Conservation (phyloP, 495 filamentous ascomycete species). For the Podospora comata region DNA sequence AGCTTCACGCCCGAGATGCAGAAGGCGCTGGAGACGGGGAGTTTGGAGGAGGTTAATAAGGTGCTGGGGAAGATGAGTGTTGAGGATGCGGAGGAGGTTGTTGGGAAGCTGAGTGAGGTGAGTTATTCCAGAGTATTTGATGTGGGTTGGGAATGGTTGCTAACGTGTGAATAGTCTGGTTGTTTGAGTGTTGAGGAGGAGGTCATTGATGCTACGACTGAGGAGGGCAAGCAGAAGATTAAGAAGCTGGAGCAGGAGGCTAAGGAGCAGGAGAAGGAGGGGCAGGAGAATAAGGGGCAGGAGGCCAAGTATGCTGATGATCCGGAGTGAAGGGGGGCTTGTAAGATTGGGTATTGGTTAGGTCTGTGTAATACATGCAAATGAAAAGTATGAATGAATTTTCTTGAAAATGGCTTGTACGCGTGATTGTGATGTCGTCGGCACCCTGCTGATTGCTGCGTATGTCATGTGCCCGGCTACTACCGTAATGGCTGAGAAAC, state of each 20-base stretch:
- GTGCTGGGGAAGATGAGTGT: conserved; percentile 89
- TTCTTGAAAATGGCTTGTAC: background rate
- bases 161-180: conserved; percentile 53
- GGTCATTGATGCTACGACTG: conserved; percentile 93
- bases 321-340: conserved; percentile 14
- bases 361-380: background rate
- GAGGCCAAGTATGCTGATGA: conserved; percentile 32
- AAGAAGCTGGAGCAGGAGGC: conserved; percentile 67
- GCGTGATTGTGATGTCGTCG: background rate
- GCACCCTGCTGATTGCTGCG: background rate
- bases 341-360: background rate
- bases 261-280: conserved; percentile 52
- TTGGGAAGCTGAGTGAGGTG: conserved; percentile 75
- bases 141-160: background rate
- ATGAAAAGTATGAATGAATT: background rate
- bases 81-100: conserved; percentile 86
- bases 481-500: no score
- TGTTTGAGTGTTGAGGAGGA: conserved; percentile 90
- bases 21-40: conserved; percentile 78
- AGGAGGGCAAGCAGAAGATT: conserved; percentile 76
- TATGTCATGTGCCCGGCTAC: no score
- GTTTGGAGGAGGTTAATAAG: conserved; percentile 90
- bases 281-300: conserved; percentile 64
- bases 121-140: conserved; percentile 21
- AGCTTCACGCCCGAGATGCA: conserved; percentile 75